Conservation (phyloP, 164 flowering plant species). For the Vitis labrusca region DNA sequence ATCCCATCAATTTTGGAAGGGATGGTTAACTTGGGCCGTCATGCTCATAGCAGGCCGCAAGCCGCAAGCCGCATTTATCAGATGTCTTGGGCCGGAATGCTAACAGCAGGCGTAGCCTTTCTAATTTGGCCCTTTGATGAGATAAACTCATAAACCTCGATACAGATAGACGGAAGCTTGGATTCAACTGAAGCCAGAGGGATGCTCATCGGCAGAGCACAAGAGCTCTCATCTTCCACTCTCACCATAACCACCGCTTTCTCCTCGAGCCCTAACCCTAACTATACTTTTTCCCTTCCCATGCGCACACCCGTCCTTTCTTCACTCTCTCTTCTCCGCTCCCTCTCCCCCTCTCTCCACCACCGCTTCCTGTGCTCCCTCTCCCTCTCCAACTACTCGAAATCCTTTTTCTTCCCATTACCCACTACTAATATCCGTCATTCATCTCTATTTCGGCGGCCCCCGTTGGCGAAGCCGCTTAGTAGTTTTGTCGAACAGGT, state of each 20-base stretch:
- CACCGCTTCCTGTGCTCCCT: slow-evolving; percentile 16
- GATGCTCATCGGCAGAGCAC: slow-evolving; percentile 24
- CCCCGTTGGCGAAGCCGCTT: not conserved
- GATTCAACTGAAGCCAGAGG: slow-evolving; percentile 12
- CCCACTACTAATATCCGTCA: not conserved
- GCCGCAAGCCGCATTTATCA: too few species aligned
- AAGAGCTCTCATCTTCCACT: slow-evolving; percentile 9
- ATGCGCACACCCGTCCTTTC: slow-evolving; percentile 22
- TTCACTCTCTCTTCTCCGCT: slow-evolving; percentile 22
- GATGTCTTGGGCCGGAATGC: too few species aligned
- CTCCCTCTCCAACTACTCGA: slow-evolving; percentile 3
- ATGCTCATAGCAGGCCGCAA: too few species aligned
- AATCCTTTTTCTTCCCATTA: not conserved
- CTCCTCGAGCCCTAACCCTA: slow-evolving; percentile 2
- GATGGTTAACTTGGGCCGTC: too few species aligned
- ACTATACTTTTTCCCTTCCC: slow-evolving; percentile 5
- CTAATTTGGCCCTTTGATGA: too few species aligned
- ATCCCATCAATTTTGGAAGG: too few species aligned
- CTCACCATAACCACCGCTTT: not conserved
- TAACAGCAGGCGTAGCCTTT: too few species aligned
- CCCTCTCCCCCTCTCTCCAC: slow-evolving; percentile 12
- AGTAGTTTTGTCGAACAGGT: slow-evolving; percentile 21
- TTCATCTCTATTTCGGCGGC: not conserved
- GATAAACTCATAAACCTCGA: too few species aligned
- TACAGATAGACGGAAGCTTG: not conserved